Evolutionary conservation across 176 grass and related monocot genomes (phyloP), one percentile per base, ranked within the genome.

Genomic region (Eragrostis nindensis): DNA sequence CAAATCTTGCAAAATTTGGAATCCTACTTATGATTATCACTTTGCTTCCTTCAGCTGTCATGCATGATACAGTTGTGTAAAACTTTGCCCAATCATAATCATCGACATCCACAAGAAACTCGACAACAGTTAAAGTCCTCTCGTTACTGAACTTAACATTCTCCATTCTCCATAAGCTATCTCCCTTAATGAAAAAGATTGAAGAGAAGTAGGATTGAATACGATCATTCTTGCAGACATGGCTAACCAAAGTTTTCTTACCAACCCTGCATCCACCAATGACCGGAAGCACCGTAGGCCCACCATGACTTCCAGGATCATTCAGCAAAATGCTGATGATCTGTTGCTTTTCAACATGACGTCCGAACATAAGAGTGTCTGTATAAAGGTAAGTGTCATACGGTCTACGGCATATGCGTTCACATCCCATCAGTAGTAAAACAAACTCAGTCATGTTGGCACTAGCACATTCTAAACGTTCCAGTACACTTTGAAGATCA

Each of bases 341-440:
- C 21, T 45, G 38, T 11, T 70, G 66, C 66, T 70, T 70, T 11
- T 70, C 66, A 22, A n/a, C 21, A n/a, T 70, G 66, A 5, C 66
- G 66, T n/a, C 66, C 66, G 7, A 70, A 70, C 41, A 70, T 46
- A 42, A 44, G 15, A n/a, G 25, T 27, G 43, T 71, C 68, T 1
- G 11, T 29, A 11, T 47, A 71, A 3, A 71, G 43, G 41, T 71
- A 71, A 71, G n/a, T 26, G 42, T 71, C 43, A 29, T 48, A 71
- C 0, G 68, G 68, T 16, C 43, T 24, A 16, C 12, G 68, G n/a
- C 8, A 25, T n/a, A 71, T 71, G 42, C 22, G 43, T 14, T 45
- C n/a, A 27, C 68, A 71, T 12, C 68, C 43, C 44, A 4, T 4
- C 5, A 71, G 3, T 25, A 70, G 40, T 44, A 70, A 3, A n/a